phyloP scores from a whole-genome alignment of 352 stramenopile species.

The Globisporangium radiosum region DNA sequence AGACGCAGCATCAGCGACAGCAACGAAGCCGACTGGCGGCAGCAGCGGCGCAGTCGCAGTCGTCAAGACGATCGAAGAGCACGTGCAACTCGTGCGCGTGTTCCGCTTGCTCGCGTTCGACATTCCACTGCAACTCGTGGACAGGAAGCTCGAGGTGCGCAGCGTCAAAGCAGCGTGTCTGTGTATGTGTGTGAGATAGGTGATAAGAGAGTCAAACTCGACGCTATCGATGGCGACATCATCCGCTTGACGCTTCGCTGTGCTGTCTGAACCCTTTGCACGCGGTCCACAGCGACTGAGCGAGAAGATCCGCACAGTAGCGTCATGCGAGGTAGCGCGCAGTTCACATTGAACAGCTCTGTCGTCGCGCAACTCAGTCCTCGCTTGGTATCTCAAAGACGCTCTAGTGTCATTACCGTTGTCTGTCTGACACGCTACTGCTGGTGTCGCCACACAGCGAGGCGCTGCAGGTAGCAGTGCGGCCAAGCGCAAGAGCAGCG shows the following conservation, averaged over 20 bases:
- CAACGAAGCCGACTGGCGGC: constrained; percentile 1
- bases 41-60: constrained; percentile 18
- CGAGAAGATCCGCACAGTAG: constrained; percentile 22
- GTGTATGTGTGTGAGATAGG: neutral
- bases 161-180: neutral
- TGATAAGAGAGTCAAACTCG: no score
- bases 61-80: constrained; percentile 55
- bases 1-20: neutral
- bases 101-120: constrained; percentile 70
- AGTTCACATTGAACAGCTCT: no score
- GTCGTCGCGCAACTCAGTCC: no score
- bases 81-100: constrained; percentile 65
- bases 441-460: no score
- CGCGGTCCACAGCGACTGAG: constrained; percentile 25
- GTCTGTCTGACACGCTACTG: no score
- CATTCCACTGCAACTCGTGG: constrained; percentile 43
- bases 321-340: constrained; percentile 3
- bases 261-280: neutral
- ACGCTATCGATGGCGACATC: no score
- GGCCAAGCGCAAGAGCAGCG: constrained; percentile 15
- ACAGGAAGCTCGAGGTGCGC: constrained; percentile 55
- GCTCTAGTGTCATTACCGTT: no score
- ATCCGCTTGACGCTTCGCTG: no score
- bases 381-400: no score
- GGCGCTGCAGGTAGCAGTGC: no score